Conservation (phyloP, 129 eudicot genomes). For the Tanacetum coccineum region DNA sequence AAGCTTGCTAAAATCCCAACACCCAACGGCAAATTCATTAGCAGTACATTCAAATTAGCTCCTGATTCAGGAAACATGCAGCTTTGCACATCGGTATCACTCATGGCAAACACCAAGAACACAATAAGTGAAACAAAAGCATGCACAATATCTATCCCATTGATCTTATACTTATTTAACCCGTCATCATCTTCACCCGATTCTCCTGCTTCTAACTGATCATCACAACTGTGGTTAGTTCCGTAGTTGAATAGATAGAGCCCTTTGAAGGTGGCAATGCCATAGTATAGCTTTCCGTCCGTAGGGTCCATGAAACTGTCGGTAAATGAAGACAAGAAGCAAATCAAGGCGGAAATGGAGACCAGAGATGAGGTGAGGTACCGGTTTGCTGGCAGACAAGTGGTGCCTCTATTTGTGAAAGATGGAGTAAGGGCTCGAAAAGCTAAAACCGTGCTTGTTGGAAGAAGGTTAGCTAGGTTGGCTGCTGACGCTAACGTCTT, state of each 20-base stretch:
- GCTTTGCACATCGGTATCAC: constrained; percentile 30
- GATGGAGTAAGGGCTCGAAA: constrained; percentile 53
- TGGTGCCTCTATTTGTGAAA: constrained; percentile 39
- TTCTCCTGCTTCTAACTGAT: constrained; percentile 4
- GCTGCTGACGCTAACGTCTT: constrained; percentile 45
- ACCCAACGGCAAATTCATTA: constrained; percentile 33
- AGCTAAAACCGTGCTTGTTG: constrained; percentile 57
- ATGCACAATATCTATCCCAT: constrained; percentile 28
- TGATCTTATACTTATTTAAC: constrained; percentile 21
- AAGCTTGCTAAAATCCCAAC: constrained; percentile 35
- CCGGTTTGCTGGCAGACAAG: constrained; percentile 31
- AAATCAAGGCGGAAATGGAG: constrained; percentile 25
- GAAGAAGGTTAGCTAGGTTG: constrained; percentile 60
- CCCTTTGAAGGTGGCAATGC: constrained; percentile 51
- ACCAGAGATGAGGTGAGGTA: constrained; percentile 35
- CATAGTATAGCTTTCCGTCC: constrained; percentile 41
- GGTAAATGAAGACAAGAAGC: constrained; percentile 50
- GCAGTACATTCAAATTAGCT: constrained; percentile 14
- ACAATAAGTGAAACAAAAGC: constrained; percentile 37
- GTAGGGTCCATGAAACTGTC: constrained; percentile 37
- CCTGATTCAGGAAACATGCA: constrained; percentile 27
- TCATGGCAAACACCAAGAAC: constrained; percentile 38
- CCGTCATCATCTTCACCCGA: background rate
- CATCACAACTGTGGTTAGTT: background rate
- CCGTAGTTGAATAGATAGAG: constrained; percentile 40